A percentile compares a stretch with the other conserved stretches of the same genome.
Evolutionary conservation across 2,329 filamentous ascomycete species (phyloP).

Genomic region (Neopestalotiopsis rosae): DNA sequence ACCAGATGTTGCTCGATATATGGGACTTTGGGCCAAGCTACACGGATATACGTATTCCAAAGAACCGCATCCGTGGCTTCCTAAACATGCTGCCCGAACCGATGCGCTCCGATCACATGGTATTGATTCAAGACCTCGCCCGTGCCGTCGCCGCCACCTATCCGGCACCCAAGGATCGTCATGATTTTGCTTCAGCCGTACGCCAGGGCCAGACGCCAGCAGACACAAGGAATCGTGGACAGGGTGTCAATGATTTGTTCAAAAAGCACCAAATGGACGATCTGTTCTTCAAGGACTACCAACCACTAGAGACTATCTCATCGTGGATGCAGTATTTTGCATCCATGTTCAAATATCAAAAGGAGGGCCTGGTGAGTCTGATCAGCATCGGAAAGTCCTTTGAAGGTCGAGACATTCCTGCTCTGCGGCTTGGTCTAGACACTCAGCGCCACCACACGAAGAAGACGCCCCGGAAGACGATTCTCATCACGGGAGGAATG

Average conservation of each 20-base stretch:
- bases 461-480: constrained; percentile 67
- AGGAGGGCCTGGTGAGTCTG: constrained; percentile 69
- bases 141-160: constrained; percentile 80
- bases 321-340: constrained; percentile 91
- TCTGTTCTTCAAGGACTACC: constrained; percentile 92
- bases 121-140: constrained; percentile 81
- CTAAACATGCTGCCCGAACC: constrained; percentile 78
- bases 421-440: constrained; percentile 72
- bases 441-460: constrained; percentile 41
- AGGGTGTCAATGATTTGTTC: constrained; percentile 69
- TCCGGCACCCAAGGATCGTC: constrained; percentile 50
- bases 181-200: constrained; percentile 21
- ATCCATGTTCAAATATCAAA: constrained; percentile 76
- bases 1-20: constrained; percentile 80
- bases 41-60: constrained; percentile 82
- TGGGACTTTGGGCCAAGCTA: constrained; percentile 85
- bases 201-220: constrained; percentile 9
- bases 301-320: constrained; percentile 80
- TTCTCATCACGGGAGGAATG: constrained; percentile 83
- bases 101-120: constrained; percentile 72
- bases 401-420: constrained; percentile 86
- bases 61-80: constrained; percentile 78
- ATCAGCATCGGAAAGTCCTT: constrained; percentile 83
- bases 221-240: constrained; percentile 6
- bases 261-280: constrained; percentile 57